These are phyloP conservation scores for Hirschioporus abietinus DNA, from an alignment of 768 basidiomycete species.

Conservation along the genomic window DNA sequence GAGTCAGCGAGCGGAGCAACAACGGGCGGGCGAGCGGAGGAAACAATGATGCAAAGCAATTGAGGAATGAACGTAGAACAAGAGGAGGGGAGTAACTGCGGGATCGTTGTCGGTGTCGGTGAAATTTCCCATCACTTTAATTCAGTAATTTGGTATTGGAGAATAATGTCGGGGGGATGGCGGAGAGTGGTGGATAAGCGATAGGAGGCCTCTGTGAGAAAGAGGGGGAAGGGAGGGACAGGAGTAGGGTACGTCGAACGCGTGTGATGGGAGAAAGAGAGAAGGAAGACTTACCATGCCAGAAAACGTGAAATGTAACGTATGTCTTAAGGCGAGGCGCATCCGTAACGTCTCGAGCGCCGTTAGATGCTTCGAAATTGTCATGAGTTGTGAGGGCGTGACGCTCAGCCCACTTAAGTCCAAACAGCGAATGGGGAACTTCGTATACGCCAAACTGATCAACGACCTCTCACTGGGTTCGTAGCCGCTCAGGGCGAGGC, in stretches of 20 bases:
- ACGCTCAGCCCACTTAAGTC: slow-evolving; percentile 58
- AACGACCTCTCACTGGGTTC: slow-evolving; percentile 51
- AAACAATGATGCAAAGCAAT: not conserved
- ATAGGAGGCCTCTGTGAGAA: not conserved
- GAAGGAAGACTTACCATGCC: slow-evolving; percentile 51
- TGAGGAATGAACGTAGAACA: not conserved
- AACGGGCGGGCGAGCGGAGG: not conserved
- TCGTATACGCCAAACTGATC: slow-evolving; percentile 41
- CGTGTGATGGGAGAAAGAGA: slow-evolving; percentile 10
- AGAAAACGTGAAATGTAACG: slow-evolving; percentile 56
- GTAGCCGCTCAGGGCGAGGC: slow-evolving; percentile 50
- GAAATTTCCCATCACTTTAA: not conserved
- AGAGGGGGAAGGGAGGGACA: slow-evolving; percentile 7
- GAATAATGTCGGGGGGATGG: not conserved
- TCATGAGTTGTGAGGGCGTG: slow-evolving; percentile 50
- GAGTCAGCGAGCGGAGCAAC: not conserved
- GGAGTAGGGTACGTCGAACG: slow-evolving; percentile 5
- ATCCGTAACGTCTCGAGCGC: slow-evolving; percentile 48
- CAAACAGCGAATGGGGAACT: slow-evolving; percentile 43
- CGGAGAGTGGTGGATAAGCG: not conserved
- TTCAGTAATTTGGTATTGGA: not conserved
- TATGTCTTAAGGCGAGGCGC: slow-evolving; percentile 57
- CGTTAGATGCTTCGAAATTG: slow-evolving; percentile 46
- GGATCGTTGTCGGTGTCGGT: not conserved
- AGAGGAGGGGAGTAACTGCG: not conserved